Percentiles rank a stretch among this genome's conserved stretches.
phyloP scores from a whole-genome alignment of 805 yeast genomes.

The Candida sanyiensis region DNA sequence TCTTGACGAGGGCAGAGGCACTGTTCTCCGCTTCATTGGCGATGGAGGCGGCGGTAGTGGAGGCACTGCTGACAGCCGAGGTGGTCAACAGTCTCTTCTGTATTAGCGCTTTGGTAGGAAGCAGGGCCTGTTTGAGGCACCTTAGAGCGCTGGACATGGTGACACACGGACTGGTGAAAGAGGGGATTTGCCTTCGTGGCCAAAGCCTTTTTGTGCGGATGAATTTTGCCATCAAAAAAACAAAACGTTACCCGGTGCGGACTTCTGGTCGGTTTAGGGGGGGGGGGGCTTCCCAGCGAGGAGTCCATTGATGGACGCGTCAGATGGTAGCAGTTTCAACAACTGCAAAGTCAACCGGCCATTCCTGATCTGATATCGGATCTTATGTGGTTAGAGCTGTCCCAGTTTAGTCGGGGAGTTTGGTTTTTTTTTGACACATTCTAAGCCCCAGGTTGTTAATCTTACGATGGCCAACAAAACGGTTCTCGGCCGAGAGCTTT shows the following conservation, averaged over 20 bases:
- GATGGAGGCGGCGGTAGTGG: slow-evolving; percentile 14
- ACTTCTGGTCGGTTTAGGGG: neutral
- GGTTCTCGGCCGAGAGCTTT: no score
- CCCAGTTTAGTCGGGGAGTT: no score
- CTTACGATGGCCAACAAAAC: neutral
- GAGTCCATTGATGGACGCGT: no score
- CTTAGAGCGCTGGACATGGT: slow-evolving; percentile 11
- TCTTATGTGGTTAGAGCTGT: no score
- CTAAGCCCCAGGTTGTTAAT: neutral
- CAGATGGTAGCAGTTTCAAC: no score
- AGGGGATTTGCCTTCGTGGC: slow-evolving; percentile 1
- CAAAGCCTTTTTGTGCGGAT: neutral
- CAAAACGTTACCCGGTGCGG: slow-evolving; percentile 2
- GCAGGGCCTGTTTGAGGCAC: slow-evolving; percentile 1
- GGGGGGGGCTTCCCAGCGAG: no score
- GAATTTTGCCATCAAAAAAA: neutral
- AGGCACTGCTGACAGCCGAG: slow-evolving; percentile 16
- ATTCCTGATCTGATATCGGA: neutral
- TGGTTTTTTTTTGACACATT: neutral
- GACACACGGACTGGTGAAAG: slow-evolving; percentile 8
- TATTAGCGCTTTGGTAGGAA: slow-evolving; percentile 6
- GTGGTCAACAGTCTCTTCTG: slow-evolving; percentile 13
- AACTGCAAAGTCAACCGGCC: neutral
- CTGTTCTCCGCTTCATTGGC: slow-evolving; percentile 16
- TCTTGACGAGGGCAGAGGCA: slow-evolving; percentile 29